These are phyloP conservation scores for Xylaria sp. DNA, from an alignment of 495 filamentous ascomycete species.

Conservation along the genomic window DNA sequence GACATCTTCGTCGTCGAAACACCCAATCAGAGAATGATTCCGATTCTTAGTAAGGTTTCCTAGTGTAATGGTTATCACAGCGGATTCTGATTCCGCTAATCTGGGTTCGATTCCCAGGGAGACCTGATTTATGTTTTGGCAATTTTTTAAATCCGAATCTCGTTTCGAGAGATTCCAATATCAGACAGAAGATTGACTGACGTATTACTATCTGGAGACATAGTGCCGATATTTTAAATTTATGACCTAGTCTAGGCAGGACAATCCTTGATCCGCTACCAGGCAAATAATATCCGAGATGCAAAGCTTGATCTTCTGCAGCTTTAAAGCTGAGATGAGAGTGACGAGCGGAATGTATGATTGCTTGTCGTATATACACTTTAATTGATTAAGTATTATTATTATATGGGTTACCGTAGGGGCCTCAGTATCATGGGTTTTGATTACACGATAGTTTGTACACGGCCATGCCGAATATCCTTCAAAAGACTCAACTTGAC, in stretches of 20 bases:
- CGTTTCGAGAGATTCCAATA: neutral
- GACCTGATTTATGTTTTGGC: slow-evolving; percentile 13
- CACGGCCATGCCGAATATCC: slow-evolving; percentile 36
- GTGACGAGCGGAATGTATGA: neutral
- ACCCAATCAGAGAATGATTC: neutral
- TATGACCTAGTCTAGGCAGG: neutral
- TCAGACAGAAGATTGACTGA: neutral
- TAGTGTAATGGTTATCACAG: slow-evolving; percentile 36
- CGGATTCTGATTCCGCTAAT: no score
- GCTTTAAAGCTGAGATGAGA: neutral
- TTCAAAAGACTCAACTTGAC: slow-evolving; percentile 36
- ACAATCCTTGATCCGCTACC: neutral
- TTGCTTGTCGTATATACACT: neutral
- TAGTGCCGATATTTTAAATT: neutral
- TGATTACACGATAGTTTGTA: slow-evolving; percentile 27
- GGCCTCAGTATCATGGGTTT: neutral
- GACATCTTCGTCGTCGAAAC: neutral
- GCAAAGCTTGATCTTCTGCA: neutral
- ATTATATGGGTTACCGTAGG: neutral
- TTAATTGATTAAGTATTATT: no score
- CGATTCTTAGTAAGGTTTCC: slow-evolving; percentile 17
- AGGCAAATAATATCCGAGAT: neutral
- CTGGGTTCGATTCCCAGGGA: slow-evolving; percentile 34
- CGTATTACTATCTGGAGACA: neutral
- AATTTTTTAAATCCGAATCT: neutral